Evolutionary conservation across 2,329 filamentous ascomycete genomes (phyloP).

Genomic region (Cladorrhinum sp.): DNA sequence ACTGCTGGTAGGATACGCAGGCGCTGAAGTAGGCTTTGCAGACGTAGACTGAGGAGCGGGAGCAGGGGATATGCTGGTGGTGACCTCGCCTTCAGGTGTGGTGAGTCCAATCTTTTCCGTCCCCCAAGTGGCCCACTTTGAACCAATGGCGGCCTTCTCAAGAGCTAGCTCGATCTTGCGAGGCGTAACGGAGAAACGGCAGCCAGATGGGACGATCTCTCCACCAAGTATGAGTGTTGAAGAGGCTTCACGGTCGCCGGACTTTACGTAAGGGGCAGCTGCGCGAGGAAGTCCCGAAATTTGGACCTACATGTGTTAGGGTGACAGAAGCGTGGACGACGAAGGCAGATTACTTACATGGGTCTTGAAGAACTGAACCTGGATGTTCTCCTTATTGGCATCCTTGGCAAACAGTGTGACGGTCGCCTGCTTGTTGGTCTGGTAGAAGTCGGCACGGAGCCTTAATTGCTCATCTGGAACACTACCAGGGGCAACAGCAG

Average conservation of each 20-base stretch:
- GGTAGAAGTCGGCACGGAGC: constrained; percentile 42
- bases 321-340: not conserved
- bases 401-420: constrained; percentile 42
- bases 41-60: not conserved
- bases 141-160: constrained; percentile 28
- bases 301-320: constrained; percentile 21
- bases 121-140: constrained; percentile 35
- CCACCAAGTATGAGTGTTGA: constrained; percentile 29
- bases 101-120: constrained; percentile 22
- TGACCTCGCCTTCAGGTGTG: not conserved
- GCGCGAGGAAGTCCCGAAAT: constrained; percentile 27
- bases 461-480: constrained; percentile 31
- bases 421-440: constrained; percentile 37
- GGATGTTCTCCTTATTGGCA: constrained; percentile 28
- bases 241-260: constrained; percentile 24
- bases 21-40: constrained; percentile 32
- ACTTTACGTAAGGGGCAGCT: constrained; percentile 24
- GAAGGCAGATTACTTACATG: constrained; percentile 16
- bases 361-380: constrained; percentile 24
- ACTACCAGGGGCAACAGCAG: constrained; percentile 15
- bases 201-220: constrained; percentile 25
- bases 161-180: constrained; percentile 37
- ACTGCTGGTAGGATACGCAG: constrained; percentile 83
- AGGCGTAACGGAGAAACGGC: constrained; percentile 28
- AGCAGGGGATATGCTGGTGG: not conserved